Base-by-base conservation (phyloP, 352 stramenopile species). In the Pythium insidiosum region DNA sequence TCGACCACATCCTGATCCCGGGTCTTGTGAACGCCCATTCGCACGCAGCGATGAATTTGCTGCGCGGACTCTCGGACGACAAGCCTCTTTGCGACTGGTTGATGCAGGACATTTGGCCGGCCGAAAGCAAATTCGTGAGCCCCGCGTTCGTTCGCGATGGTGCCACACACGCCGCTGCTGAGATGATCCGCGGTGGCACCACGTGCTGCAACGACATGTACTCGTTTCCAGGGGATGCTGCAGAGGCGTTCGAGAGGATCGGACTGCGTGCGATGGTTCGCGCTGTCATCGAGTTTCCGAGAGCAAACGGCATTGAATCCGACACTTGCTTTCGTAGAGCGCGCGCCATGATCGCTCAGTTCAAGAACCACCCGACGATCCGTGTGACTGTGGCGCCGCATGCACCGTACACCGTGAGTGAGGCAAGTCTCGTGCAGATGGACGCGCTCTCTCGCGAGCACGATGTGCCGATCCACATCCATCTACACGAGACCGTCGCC, bases 131-230 rank as follows among this genome's bases (percentile, higher is more conserved):
- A 29, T 92, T 91, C 40, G 70, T 95, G 2, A 57, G 51, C 19
- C 65, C 70, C 3, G 70, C 79, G 13, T 95, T 94, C 48, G 61
- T 94, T 18, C 52, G 56, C 11, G 72, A 86, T 34, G 84, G 78
- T 33, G 83, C 78, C 51, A 66, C 63, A 12, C 76, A 93, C 38
- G 83, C 82, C 2, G 70, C 69, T 4, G 84, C 84, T 15, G 85
- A 96, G 67, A 92, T 94, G 73, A 72, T 96, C n/a, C 73, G 79
- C 16, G 58, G 71, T 30, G 85, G 85, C 24, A 94, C 81, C 21
- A 96, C 85, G 13, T 95, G 84, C 58, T 91, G 77, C 59, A 94
- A 94, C 44, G 84, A 96, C 62, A 96, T 96, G 85, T 95, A 93
- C 71, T 94, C 91, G 54, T 94, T 90, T 52, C 62, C 76, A 0